Evolutionary conservation across 768 basidiomycete genomes (phyloP), one percentile per base, ranked within the genome.

Genomic region (Pisolithus albus): DNA sequence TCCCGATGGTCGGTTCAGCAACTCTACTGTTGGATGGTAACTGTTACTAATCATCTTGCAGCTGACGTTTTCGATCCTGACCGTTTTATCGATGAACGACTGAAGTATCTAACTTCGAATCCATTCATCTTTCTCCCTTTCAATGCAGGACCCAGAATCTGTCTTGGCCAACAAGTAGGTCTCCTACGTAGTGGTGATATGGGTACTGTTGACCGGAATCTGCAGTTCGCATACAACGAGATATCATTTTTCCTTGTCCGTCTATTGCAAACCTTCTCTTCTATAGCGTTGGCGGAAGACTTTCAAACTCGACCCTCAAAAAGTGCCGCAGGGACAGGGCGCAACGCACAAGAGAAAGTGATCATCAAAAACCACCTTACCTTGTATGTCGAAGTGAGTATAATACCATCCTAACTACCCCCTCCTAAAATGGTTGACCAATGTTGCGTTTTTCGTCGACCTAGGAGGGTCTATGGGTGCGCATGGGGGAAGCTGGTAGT

Each of bases 51-150:
- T 19, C 2, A 6, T 15, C n/a, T 13, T n/a, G 8, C 45, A 82
- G 81, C 82, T n/a, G 61, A 75, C 3, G 56, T 66, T 51, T 87
- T 85, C 55, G 84, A 86, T 59, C 84, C 84, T 0, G 79, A 84
- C 53, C 73, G 84, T 1, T 86, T 84, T 72, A 61, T 86, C 38
- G 84, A 86, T 53, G 76, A 78, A 28, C 72, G 83, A 3, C 48
- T 82, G 39, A 81, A 78, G 54, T 81, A 83, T 55, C 60, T 81
- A 53, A 75, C 70, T 0, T 71, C 75, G 6, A 81, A 82, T 55
- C 81, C 82, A 0, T 75, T 72, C 66, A 75, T 76, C 46, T 76
- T 76, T 61, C 51, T 69, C 8, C 73, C 72, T 1, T 73, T 73
- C 59, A 73, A 70, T 38, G 71, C 71, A 6, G 72, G 70, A 0